These are phyloP conservation scores for Coniochaeta sp. DNA, from an alignment of 2,329 filamentous ascomycete species.

Conservation along the genomic window DNA sequence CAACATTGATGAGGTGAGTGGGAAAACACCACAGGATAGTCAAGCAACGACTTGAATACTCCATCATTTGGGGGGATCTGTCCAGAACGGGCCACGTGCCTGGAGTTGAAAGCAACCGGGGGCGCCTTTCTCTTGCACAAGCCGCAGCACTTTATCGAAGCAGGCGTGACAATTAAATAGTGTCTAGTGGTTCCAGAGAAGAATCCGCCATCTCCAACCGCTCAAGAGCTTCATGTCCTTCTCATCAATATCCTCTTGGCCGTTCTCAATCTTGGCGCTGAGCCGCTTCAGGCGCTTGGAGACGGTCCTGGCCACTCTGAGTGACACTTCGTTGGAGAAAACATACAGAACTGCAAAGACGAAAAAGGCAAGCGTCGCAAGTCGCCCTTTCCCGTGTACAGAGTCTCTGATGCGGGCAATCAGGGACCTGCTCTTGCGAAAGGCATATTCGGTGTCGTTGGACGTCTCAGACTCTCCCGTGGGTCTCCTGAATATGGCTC, in stretches of 20 bases:
- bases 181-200: conserved; percentile 34
- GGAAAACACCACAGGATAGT: no score
- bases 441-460: conserved; percentile 52
- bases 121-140: neutral
- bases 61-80: neutral
- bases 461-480: conserved; percentile 27
- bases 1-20: neutral
- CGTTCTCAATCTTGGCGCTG: conserved; percentile 36
- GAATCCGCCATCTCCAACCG: conserved; percentile 50
- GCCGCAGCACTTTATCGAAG: neutral
- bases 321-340: conserved; percentile 50
- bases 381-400: conserved; percentile 32
- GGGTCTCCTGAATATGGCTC: conserved; percentile 40
- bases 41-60: no score
- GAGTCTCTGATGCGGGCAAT: conserved; percentile 40
- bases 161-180: no score
- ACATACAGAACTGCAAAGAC: conserved; percentile 51
- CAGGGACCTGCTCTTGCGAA: conserved; percentile 40
- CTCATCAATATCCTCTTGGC: conserved; percentile 36
- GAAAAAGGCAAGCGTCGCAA: conserved; percentile 44
- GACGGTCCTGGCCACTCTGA: conserved; percentile 45
- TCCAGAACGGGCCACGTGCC: neutral
- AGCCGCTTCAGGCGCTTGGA: conserved; percentile 42
- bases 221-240: conserved; percentile 40
- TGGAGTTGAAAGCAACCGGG: neutral